These are phyloP conservation scores for Mucor ambiguus DNA, from an alignment of 371 early-diverging fungal species.

Conservation along the genomic window DNA sequence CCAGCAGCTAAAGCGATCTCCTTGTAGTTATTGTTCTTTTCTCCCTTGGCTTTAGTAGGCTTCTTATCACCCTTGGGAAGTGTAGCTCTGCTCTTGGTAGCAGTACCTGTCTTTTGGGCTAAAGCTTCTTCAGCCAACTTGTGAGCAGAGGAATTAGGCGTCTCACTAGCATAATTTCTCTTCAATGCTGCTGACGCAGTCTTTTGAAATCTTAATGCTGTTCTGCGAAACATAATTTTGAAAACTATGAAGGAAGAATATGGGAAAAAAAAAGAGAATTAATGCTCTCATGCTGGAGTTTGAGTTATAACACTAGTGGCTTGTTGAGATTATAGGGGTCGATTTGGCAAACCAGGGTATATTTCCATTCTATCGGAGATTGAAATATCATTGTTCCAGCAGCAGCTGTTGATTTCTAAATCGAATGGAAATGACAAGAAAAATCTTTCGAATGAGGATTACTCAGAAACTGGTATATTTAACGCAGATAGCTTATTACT, in stretches of 20 bases:
- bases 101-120: conserved; percentile 45
- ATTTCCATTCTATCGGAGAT: not conserved
- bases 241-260: not conserved
- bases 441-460: not conserved
- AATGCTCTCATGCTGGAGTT: conserved; percentile 11
- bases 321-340: conserved; percentile 7
- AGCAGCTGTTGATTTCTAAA: no score
- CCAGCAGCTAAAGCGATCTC: conserved; percentile 30
- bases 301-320: conserved; percentile 16
- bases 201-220: conserved; percentile 17
- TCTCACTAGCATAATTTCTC: conserved; percentile 13
- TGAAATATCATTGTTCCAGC: not conserved
- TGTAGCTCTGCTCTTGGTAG: conserved; percentile 35
- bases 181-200: conserved; percentile 8
- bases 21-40: conserved; percentile 23
- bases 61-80: conserved; percentile 57
- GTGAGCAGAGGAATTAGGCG: conserved; percentile 22
- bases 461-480: not conserved
- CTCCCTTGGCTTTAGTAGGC: conserved; percentile 42
- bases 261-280: not conserved
- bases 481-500: not conserved
- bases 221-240: conserved; percentile 17
- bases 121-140: conserved; percentile 53
- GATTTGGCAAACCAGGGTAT: not conserved
- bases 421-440: not conserved